Base-by-base conservation (phyloP, 768 basidiomycete species). In the Tephrocybe sp. region DNA sequence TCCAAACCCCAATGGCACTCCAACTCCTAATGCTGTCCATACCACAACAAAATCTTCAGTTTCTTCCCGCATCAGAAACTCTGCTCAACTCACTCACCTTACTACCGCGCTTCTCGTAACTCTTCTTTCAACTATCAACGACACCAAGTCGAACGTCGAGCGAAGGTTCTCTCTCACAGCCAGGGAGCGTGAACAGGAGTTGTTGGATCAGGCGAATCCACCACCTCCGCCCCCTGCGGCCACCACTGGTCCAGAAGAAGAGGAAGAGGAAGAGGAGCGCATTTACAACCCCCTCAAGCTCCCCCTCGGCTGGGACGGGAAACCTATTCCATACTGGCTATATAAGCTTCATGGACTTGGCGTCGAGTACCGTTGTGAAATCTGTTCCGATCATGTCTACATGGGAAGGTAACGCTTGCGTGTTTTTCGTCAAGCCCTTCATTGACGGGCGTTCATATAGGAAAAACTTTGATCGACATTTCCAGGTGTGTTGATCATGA, bases 261-360 rank as follows among this genome's bases (percentile, higher is more conserved):
- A 96, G 51, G 93, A 95, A 39, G 94, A 95, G 56, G 94, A 92
- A 57, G 94, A 98, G 60, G 96, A 94, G 61, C 83, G 92, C 58
- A 94, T 99, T 27, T 99, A 98, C 70, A 99, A 99, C 59, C 97
- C 97, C 38, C 81, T 98, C 42, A 98, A 98, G 71, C 74, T 98
- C 34, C 97, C 97, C 12, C 77, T 98, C 18, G 93, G 93, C 4
- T 98, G 94, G 94, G 97, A 99, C 62, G 95, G 96, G 26, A 98
- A 98, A 64, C 97, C 97, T 16, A 99, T 99, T 61, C 97, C 97
- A 27, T 98, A 96, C 64, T 98, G 95, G 95, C 60, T 99, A 46
- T 99, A 95, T 74, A 98, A 98, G 69, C 72, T 99, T 30, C 97
- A 99, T 63, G 97, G 97, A 8, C 77, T 98, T 30, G 97, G 97